Conservation (phyloP, 2,329 filamentous ascomycete species). For the Grosmannia huntii region DNA sequence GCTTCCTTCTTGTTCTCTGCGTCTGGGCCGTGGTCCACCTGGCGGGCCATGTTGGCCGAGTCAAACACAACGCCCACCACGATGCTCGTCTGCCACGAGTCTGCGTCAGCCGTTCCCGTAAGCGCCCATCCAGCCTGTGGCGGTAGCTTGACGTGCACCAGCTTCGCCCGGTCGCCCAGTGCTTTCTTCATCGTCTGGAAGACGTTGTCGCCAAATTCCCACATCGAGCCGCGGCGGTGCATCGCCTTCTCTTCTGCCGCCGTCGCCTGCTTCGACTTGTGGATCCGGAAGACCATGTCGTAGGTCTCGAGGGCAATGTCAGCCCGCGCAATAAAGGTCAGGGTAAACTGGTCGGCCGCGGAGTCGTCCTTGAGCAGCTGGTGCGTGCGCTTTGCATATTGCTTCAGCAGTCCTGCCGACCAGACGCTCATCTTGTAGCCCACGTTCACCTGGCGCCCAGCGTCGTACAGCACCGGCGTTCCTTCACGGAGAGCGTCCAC, state of each 20-base stretch:
- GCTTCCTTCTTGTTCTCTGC: conserved; percentile 79
- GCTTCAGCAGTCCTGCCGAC: conserved; percentile 63
- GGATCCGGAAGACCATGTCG: conserved; percentile 32
- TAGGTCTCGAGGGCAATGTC: conserved; percentile 42
- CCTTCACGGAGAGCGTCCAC: conserved; percentile 23
- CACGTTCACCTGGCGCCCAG: conserved; percentile 61
- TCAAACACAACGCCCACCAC: conserved; percentile 59
- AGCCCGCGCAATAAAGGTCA: conserved; percentile 61
- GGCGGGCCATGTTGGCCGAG: conserved; percentile 55
- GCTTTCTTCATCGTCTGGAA: conserved; percentile 56
- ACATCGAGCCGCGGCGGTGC: conserved; percentile 28
- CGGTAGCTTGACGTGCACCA: conserved; percentile 46
- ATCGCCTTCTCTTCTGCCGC: too few species aligned
- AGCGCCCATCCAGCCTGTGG: conserved; percentile 31
- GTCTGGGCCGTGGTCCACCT: conserved; percentile 77
- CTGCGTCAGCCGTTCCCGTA: conserved; percentile 14
- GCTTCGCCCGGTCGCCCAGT: conserved; percentile 58
- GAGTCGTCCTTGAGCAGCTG: conserved; percentile 60
- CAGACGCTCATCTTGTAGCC: conserved; percentile 83
- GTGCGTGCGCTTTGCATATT: conserved; percentile 63
- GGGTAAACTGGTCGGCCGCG: conserved; percentile 68
- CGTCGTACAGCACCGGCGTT: conserved; percentile 67
- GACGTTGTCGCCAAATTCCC: conserved; percentile 41
- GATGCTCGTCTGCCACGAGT: not conserved
- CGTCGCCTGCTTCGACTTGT: conserved; percentile 7